phyloP scores from a whole-genome alignment of 2,329 filamentous ascomycete genomes.

The Fusarium proliferatum region DNA sequence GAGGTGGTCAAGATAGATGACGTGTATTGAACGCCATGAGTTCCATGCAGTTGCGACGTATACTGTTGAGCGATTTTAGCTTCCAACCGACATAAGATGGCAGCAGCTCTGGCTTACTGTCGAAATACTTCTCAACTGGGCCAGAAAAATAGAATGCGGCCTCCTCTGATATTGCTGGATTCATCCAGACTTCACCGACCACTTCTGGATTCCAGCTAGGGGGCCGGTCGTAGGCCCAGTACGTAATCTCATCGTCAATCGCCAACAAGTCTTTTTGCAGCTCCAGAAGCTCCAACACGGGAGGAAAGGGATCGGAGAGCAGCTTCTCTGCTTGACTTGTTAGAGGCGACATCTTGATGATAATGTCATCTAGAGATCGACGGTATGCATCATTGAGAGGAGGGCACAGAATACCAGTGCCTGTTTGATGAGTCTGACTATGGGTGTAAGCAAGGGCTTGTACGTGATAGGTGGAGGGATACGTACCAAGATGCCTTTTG shows the following conservation, averaged over 20 bases:
- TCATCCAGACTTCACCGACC: background rate
- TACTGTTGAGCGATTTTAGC: background rate
- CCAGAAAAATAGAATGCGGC: background rate
- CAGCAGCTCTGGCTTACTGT: background rate
- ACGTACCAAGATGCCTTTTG: background rate
- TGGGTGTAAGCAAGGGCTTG: background rate
- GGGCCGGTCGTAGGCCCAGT: conserved; percentile 3
- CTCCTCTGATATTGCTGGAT: background rate
- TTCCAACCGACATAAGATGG: accelerated
- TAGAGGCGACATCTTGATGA: conserved; percentile 2
- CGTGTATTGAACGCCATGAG: conserved; percentile 10
- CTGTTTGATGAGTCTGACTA: background rate
- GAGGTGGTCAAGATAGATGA: conserved; percentile 12
- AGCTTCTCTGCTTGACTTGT: conserved; percentile 2
- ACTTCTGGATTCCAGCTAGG: background rate
- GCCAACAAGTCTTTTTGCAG: background rate
- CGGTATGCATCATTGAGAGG: background rate
- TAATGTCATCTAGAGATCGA: conserved; percentile 11
- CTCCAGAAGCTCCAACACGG: background rate
- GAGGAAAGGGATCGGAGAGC: background rate
- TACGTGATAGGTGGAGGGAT: too few species aligned
- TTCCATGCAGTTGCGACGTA: conserved; percentile 17
- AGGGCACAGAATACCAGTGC: conserved; percentile 6
- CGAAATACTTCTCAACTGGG: conserved; percentile 10
- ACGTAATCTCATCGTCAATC: background rate